Evolutionary conservation across 106 monocot species (phyloP), one percentile per base, ranked within the genome.

Genomic region (Dendrobium huoshanense): DNA sequence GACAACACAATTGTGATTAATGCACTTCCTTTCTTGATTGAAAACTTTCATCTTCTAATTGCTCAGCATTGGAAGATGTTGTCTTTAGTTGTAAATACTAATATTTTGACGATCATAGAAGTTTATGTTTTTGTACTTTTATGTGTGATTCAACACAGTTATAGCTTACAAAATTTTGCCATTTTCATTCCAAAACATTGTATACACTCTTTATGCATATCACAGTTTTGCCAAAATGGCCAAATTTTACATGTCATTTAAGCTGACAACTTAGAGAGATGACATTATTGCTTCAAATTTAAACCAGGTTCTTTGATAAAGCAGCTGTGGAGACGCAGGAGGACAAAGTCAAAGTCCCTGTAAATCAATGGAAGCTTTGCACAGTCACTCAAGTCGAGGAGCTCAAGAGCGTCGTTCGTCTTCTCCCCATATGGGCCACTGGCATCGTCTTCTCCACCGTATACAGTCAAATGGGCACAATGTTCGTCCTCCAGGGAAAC

Each of bases 381-480:
- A 89, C 94, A 1, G 88, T 94, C 29, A 94, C 94, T 20, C 94
- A 94, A 79, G 90, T 94, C 4, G 94, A 94, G 77, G 94, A 94
- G 79, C 84, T 91, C 19, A 89, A 91, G 85, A 82, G 87, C 65
- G 13, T 91, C 10, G 77, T 91, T 20, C 82, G 85, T 44, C 83
- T 91, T 42, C 85, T 91, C 10, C 91, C 91, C 2, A 81, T 91
- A 55, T 91, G 94, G 94, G 94, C 94, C 10, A 90, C 83, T 37
- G 91, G 94, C 67, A 94, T 94, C 72, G 77, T 94, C 78, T 92
- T 94, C 78, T 81, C 91, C 24, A 80, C 91, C 0, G 94, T 94
- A 2, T 94, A 94, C 77, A 55, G 85, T 75, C 94, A 94, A 77
- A 92, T 94, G 91, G 84, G 85, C 84, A 94, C 94, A 75, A 92